phyloP scores from a whole-genome alignment of 257 asterid species.

The Solanum paucissectum region DNA sequence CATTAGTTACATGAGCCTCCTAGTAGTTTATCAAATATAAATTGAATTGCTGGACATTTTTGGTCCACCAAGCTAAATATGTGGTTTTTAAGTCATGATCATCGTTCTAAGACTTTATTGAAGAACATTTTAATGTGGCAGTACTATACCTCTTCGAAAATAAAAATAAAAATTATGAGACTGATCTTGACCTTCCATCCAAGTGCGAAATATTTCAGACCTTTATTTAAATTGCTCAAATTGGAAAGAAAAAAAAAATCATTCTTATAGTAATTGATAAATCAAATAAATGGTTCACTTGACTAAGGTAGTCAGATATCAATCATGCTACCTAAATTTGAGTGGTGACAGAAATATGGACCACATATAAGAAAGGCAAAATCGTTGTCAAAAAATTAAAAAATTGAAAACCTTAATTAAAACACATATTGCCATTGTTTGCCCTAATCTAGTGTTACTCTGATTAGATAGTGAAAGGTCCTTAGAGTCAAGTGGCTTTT shows the following conservation, averaged over 20 bases:
- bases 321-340: not conserved
- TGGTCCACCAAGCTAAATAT: accelerated
- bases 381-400: not conserved
- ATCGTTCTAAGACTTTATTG: not conserved
- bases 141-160: not conserved
- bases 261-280: not conserved
- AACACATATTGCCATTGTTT: not conserved
- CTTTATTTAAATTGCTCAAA: not conserved
- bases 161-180: not conserved
- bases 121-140: accelerated
- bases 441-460: not conserved
- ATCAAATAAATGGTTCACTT: not conserved
- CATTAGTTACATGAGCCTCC: not conserved
- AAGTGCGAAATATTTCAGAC: not conserved
- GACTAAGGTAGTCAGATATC: not conserved
- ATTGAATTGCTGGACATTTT: accelerated
- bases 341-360: not conserved
- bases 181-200: not conserved
- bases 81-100: not conserved
- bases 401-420: not conserved
- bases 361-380: not conserved
- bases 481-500: too few species aligned
- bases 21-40: not conserved
- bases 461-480: not conserved
- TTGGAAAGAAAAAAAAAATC: not conserved